These are phyloP conservation scores for Alternaria novae-zelandiae DNA, from an alignment of 2,329 filamentous ascomycete species.

Conservation along the genomic window DNA sequence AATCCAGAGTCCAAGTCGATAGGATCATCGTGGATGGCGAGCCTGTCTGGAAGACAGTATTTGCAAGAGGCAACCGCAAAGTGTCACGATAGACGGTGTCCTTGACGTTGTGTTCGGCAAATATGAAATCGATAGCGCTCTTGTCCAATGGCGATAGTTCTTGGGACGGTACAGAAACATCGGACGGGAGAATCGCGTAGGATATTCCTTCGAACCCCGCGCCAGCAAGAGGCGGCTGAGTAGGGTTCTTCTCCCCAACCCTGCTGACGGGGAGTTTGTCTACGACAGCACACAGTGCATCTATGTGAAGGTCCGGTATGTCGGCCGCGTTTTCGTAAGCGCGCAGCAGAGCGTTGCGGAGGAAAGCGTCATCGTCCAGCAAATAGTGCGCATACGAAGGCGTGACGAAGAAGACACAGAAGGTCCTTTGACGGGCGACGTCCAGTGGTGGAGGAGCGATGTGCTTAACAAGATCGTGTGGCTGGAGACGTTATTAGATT, in stretches of 20 bases:
- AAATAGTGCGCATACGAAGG: conserved; percentile 44
- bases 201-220: conserved; percentile 44
- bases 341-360: conserved; percentile 32
- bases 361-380: conserved; percentile 32
- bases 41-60: conserved; percentile 78
- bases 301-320: conserved; percentile 7
- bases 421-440: conserved; percentile 13
- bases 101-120: conserved; percentile 2
- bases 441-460: conserved; percentile 23
- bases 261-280: conserved; percentile 42
- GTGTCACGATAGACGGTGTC: conserved; percentile 9
- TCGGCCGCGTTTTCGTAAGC: conserved; percentile 12
- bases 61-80: conserved; percentile 71
- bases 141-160: conserved; percentile 15
- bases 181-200: conserved; percentile 28
- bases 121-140: conserved; percentile 35
- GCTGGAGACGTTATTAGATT: conserved; percentile 23
- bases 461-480: conserved; percentile 29
- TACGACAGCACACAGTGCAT: conserved; percentile 45
- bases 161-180: conserved; percentile 16
- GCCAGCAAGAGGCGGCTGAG: conserved; percentile 25
- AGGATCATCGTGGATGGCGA: conserved; percentile 43
- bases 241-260: background rate
- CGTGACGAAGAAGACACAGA: conserved; percentile 41
- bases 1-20: conserved; percentile 28